Percentiles rank a stretch among this genome's conserved stretches.
Evolutionary conservation across 169 alveolate genomes (phyloP).

Genomic region (Neospora caninum): DNA sequence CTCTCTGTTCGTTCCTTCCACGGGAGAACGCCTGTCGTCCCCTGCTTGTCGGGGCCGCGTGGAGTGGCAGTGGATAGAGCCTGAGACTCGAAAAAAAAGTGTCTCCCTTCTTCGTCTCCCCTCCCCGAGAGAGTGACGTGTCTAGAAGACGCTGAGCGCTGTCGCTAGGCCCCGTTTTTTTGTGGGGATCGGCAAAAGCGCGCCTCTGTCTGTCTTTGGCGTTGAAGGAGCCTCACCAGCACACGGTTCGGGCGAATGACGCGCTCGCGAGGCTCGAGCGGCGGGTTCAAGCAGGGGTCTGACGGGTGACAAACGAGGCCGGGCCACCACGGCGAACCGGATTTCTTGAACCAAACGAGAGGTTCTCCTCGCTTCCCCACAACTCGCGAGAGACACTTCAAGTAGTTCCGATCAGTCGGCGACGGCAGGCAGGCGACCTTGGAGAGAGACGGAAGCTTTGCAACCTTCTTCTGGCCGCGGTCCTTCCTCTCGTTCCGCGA

Average conservation of each 20-base stretch:
- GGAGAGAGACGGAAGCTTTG: background rate
- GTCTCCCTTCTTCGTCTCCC: too few relatives aligned
- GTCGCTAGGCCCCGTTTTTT: too few relatives aligned
- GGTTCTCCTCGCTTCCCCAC: constrained; percentile 42
- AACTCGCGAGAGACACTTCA: constrained; percentile 14
- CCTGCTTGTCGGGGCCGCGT: too few relatives aligned
- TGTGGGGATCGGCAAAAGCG: too few relatives aligned
- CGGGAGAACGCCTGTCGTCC: too few relatives aligned
- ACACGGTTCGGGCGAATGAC: background rate
- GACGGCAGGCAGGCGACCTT: background rate
- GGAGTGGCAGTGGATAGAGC: too few relatives aligned
- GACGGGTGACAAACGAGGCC: constrained; percentile 23
- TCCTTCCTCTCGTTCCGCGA: background rate
- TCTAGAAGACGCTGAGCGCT: too few relatives aligned
- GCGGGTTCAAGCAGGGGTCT: constrained; percentile 33
- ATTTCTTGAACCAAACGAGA: constrained; percentile 28
- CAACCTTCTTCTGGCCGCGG: background rate
- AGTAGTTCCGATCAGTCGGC: background rate
- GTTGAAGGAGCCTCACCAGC: background rate
- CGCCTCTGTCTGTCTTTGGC: too few relatives aligned
- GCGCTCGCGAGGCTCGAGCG: background rate
- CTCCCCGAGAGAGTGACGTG: too few relatives aligned
- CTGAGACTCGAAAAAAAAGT: too few relatives aligned
- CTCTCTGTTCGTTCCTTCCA: too few relatives aligned
- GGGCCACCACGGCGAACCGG: constrained; percentile 44